A percentile compares a stretch with the other conserved stretches of the same genome.
phyloP scores from a whole-genome alignment of 1,139 yeast species.

The Ogataea hybrid region DNA sequence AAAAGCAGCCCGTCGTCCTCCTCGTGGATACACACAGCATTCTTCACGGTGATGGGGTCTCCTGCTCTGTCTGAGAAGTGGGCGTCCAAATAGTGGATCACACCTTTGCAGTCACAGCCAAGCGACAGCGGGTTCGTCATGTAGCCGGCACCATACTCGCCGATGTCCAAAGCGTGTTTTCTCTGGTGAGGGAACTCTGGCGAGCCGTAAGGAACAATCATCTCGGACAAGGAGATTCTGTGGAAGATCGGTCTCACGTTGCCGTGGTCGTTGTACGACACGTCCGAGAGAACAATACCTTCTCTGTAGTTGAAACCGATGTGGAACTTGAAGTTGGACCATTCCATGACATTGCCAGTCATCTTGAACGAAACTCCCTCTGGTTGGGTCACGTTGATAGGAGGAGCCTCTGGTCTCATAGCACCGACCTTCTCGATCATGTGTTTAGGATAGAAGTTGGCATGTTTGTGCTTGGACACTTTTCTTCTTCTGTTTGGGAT shows the following conservation, averaged over 20 bases:
- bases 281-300: conserved; percentile 76
- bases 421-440: conserved; percentile 60
- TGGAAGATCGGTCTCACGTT: conserved; percentile 70
- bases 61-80: conserved; percentile 67
- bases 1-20: conserved; percentile 77
- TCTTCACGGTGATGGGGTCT: conserved; percentile 65
- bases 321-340: conserved; percentile 78
- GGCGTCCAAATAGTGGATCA: conserved; percentile 76
- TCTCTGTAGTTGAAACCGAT: conserved; percentile 84
- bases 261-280: conserved; percentile 72
- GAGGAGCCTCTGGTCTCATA: conserved; percentile 58
- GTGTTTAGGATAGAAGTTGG: conserved; percentile 67
- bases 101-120: conserved; percentile 86
- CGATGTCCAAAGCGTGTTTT: conserved; percentile 83
- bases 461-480: conserved; percentile 62
- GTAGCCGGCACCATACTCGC: conserved; percentile 86
- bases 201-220: conserved; percentile 82
- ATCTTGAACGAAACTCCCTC: conserved; percentile 76
- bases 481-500: conserved; percentile 74
- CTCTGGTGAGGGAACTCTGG: conserved; percentile 82
- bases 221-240: conserved; percentile 73
- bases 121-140: conserved; percentile 75
- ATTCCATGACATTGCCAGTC: conserved; percentile 65
- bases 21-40: conserved; percentile 82
- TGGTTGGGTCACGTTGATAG: conserved; percentile 72